Evolutionary conservation across 805 yeast species (phyloP).

Genomic region (Cyberlindnera saturnus): DNA sequence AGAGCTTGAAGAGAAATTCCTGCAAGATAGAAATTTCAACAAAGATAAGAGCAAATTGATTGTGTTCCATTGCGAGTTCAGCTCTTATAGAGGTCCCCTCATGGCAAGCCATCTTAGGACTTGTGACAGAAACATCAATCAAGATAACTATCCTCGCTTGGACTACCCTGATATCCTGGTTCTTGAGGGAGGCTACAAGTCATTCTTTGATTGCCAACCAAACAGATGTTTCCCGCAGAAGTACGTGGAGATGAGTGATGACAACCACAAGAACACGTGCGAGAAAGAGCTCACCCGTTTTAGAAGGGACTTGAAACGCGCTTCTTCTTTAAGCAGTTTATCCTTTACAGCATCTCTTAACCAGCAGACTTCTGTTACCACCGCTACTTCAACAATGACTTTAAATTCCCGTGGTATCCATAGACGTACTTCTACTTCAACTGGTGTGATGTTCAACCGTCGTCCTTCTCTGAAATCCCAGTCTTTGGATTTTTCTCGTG

Average conservation of each 20-base stretch:
- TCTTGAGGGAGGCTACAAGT: conserved; percentile 86
- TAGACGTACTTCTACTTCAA: conserved; percentile 21
- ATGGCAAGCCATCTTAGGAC: conserved; percentile 84
- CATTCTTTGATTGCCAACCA: conserved; percentile 57
- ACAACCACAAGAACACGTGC: conserved; percentile 42
- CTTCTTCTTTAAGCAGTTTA: conserved; percentile 28
- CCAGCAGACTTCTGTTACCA: conserved; percentile 2
- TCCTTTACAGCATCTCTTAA: conserved; percentile 17
- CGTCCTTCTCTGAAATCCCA: conserved; percentile 16
- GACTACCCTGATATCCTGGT: conserved; percentile 86
- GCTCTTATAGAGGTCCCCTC: conserved; percentile 88
- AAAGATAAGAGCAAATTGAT: conserved; percentile 39
- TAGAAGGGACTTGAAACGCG: conserved; percentile 37
- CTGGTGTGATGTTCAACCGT: conserved; percentile 15
- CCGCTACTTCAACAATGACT: neutral
- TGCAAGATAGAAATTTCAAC: conserved; percentile 18
- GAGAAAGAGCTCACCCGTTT: conserved; percentile 50
- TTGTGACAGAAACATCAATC: conserved; percentile 71
- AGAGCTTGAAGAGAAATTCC: conserved; percentile 56
- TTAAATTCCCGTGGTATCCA: conserved; percentile 11
- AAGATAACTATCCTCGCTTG: conserved; percentile 71
- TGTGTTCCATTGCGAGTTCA: conserved; percentile 92
- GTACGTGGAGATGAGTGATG: conserved; percentile 83
- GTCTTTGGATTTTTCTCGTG: conserved; percentile 13
- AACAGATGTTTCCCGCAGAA: conserved; percentile 65